phyloP scores from a whole-genome alignment of 2,329 filamentous ascomycete species.

The Monilinia aucupariae region DNA sequence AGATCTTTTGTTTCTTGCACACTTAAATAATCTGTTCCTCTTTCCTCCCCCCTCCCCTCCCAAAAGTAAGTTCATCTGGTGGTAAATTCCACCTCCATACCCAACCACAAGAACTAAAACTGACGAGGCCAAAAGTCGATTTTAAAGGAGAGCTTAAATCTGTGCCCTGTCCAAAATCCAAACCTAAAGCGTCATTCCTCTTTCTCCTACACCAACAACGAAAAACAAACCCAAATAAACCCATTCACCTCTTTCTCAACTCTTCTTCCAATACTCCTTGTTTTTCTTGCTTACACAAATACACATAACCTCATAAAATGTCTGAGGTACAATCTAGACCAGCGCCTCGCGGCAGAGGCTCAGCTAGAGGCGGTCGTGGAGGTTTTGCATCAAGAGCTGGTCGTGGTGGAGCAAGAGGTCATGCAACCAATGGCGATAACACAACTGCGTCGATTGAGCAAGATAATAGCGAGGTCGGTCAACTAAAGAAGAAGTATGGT shows the following conservation, averaged over 20 bases:
- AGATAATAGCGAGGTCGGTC: slow-evolving; percentile 83
- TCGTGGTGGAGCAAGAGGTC: slow-evolving; percentile 56
- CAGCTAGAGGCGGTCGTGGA: slow-evolving; percentile 77
- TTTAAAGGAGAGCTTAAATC: slow-evolving; percentile 19
- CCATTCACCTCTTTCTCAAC: slow-evolving; percentile 18
- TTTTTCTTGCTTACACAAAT: slow-evolving; percentile 25
- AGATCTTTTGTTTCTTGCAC: neutral
- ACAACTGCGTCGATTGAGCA: slow-evolving; percentile 51
- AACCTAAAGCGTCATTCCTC: slow-evolving; percentile 17
- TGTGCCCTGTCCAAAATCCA: slow-evolving; percentile 12
- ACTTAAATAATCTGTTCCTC: neutral
- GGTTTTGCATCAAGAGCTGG: slow-evolving; percentile 65
- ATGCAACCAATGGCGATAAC: slow-evolving; percentile 69
- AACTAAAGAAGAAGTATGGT: slow-evolving; percentile 86
- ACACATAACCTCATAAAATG: slow-evolving; percentile 44
- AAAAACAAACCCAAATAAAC: slow-evolving; percentile 13
- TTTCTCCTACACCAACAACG: neutral
- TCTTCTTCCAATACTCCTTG: slow-evolving; percentile 18
- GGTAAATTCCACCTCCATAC: neutral
- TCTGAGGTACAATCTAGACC: slow-evolving; percentile 89
- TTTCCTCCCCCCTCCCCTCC: too few relatives aligned
- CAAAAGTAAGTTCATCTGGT: neutral
- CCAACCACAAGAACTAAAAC: neutral
- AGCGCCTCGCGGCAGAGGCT: slow-evolving; percentile 83
- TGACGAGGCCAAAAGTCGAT: slow-evolving; percentile 12